phyloP scores from a whole-genome alignment of 2,329 filamentous ascomycete species.

The Nigrospora osmanthi region DNA sequence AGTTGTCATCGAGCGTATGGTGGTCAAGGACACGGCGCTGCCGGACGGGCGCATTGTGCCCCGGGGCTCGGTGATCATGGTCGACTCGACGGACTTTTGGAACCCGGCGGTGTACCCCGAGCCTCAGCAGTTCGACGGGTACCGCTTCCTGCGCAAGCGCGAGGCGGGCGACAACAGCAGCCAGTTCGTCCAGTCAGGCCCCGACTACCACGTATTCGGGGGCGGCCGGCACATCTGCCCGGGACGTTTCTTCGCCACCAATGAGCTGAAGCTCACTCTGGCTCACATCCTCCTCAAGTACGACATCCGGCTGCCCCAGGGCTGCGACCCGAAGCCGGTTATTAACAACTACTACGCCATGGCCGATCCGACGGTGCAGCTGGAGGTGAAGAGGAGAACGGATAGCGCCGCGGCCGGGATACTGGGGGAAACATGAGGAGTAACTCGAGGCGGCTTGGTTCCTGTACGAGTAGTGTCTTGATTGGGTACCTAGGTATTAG shows the following conservation, averaged over 20 bases:
- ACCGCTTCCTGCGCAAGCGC: background rate
- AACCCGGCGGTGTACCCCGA: background rate
- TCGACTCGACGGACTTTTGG: background rate
- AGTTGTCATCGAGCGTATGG: background rate
- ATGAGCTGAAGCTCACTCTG: conserved; percentile 19
- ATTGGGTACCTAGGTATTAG: too few species aligned
- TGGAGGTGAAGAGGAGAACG: background rate
- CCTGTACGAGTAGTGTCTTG: too few species aligned
- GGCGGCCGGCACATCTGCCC: conserved; percentile 4
- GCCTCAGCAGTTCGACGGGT: background rate
- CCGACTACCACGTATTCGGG: background rate
- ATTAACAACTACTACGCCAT: background rate
- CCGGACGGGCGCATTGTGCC: background rate
- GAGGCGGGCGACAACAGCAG: background rate
- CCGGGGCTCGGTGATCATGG: background rate
- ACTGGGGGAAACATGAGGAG: too few species aligned
- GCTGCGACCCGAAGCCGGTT: background rate
- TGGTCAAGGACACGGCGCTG: background rate
- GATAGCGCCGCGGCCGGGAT: too few species aligned
- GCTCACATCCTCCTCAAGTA: conserved; percentile 21
- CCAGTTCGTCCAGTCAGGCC: background rate
- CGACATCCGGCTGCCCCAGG: conserved; percentile 4
- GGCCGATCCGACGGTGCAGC: background rate
- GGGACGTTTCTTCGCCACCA: conserved; percentile 18
- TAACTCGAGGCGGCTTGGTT: too few species aligned